A percentile compares a stretch with the other conserved stretches of the same genome.
Conservation (phyloP, 495 filamentous ascomycete species). For the Pyrenopolyporus hunteri region DNA sequence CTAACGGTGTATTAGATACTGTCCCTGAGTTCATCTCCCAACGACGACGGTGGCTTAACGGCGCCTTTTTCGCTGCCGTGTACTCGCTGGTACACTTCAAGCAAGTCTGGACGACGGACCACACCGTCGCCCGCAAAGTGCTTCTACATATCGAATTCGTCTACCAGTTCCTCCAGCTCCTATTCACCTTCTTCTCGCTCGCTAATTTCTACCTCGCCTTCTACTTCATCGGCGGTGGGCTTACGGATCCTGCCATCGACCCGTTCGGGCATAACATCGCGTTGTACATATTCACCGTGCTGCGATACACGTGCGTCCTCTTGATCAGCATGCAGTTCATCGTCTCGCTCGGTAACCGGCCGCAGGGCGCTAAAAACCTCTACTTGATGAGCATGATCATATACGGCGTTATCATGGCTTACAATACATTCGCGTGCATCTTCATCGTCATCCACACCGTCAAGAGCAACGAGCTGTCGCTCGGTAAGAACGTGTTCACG, state of each 20-base stretch:
- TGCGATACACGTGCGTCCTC: constrained; percentile 83
- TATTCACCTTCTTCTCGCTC: constrained; percentile 97
- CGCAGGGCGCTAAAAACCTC: constrained; percentile 92
- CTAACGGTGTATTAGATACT: constrained; percentile 56
- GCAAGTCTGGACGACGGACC: constrained; percentile 94
- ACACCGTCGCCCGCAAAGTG: constrained; percentile 85
- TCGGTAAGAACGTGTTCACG: constrained; percentile 89
- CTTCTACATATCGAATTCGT: constrained; percentile 94
- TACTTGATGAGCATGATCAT: constrained; percentile 86
- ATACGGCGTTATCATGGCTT: constrained; percentile 93
- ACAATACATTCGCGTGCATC: constrained; percentile 85
- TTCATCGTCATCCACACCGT: constrained; percentile 88
- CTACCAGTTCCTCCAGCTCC: constrained; percentile 87
- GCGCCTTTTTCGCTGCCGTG: constrained; percentile 97
- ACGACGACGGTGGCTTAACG: constrained; percentile 94
- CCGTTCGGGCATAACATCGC: constrained; percentile 89
- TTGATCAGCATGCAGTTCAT: constrained; percentile 96
- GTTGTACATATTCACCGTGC: constrained; percentile 80
- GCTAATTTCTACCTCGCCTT: constrained; percentile 99
- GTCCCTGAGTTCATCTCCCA: constrained; percentile 97
- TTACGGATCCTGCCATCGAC: constrained; percentile 79
- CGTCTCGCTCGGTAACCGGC: constrained; percentile 96
- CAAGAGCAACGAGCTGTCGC: constrained; percentile 54
- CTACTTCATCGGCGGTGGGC: constrained; percentile 96
- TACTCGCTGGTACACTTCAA: constrained; percentile 95